Base-by-base conservation (phyloP, 345 rosid species). In the Bruguiera sexangula region DNA sequence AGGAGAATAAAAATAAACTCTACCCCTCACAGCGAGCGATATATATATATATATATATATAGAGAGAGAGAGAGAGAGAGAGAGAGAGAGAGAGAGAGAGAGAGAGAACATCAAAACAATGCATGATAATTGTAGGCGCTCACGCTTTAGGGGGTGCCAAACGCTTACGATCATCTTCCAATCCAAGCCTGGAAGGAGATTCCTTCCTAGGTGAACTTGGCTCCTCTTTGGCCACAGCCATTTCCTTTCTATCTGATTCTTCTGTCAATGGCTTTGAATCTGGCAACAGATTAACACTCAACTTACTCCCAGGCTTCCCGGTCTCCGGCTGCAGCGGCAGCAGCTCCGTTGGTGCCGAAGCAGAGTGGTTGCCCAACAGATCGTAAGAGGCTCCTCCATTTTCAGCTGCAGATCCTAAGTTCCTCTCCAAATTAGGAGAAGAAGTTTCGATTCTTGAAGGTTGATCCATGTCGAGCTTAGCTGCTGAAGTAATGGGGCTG, bases 381-480 rank as follows among this genome's bases (percentile, higher is more conserved):
- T 62, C 77, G 15, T 27, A 39, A 8, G 63, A n/a, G 43, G 51
- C 60, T n/a, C 60, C 68, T 20, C 72, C 77, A 62, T 73, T 73
- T 67, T 67, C 77, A 30, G 48, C 48, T 6, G 46, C 16, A 20
- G 69, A 43, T 72, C 64, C 69, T 34, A 83, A 63, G n/a, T 68
- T 81, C 70, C 80, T 83, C 30, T 82, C 85, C 64, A 82, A 71
- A 78, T 79, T 85, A 55, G 81, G 69, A 6, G 82, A 71, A 54
- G 76, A 71, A 54, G 76, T 69, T 63, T 89, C 90, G 1, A 68
- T 56, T 79, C 83, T 87, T 3, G 83, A 68, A 18, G 84, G 69
- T 67, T 85, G 87, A 69, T 88, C 93, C 1, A 60, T 67, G 69
- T 86, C 97, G 32, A 71, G 73, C 76, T 90, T 96, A 37, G 84